Base-by-base conservation (phyloP, 1,139 yeast species). In the Suzukiozyma palmioleophila region DNA sequence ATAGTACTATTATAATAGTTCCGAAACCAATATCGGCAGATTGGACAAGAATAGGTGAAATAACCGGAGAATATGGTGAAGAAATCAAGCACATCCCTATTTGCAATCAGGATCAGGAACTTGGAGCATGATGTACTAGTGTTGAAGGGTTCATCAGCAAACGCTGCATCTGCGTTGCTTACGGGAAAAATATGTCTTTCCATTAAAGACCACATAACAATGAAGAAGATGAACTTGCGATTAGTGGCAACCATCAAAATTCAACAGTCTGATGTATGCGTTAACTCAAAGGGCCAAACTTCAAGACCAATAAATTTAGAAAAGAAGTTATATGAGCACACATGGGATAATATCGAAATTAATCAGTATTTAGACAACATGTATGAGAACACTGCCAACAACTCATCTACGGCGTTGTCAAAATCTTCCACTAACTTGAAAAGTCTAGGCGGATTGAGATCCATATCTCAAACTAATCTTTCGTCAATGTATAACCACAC, bases 121-220 rank as follows among this genome's bases (percentile, higher is more conserved):
- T 64, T 75, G 11, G 94, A 86, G 36, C 84, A 82, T 47, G 95
- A 89, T 54, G 94, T 89, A 7, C 64, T 92, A 14, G 78, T 92
- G 3, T 60, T 92, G 29, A 83, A 90, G 51, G 98, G 98, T 1
- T 53, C 79, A 2, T 78, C 84, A 2, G 74, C 75, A 35, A 92
- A 83, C 41, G 96, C 97, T 0, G 75, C 88, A 0, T 83, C 96
- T 1, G 86, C 80, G 1, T 63, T 84, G 11, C 59, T 92, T 28
- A 66, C 83, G 1, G 98, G 98, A 5, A 79, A 79, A 18, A 80
- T 92, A 18, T 92, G 85, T 1, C 62, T 92, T 26, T 77, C 94
- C 0, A 79, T 87, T 1, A 69, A 75, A 25, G 97, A 92, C 49
- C 88, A 96, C 1, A 65, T 88, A 43, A 66, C 79, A 8, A 73